phyloP scores from a whole-genome alignment of 441 rosid genomes.

The Jatropha multifida region DNA sequence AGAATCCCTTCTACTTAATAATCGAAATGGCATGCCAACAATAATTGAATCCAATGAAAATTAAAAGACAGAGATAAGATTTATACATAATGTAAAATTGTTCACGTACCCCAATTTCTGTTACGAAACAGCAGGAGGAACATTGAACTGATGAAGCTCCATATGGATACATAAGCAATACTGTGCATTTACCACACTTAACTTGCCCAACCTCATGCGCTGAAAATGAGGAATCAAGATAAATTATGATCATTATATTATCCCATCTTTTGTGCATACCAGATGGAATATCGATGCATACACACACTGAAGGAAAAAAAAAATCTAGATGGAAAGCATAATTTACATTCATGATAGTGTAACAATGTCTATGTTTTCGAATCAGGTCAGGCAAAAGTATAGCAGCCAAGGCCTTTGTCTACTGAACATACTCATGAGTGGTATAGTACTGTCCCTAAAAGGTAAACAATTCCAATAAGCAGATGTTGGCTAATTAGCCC shows the following conservation, averaged over 20 bases:
- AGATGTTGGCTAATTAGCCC: neutral
- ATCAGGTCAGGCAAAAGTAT: too few relatives aligned
- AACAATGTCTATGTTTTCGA: neutral
- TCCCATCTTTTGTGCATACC: neutral
- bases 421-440: neutral
- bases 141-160: constrained; percentile 83
- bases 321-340: neutral
- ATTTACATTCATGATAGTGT: neutral
- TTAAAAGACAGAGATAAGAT: neutral
- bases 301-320: neutral
- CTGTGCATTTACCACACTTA: constrained; percentile 50
- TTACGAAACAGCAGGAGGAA: constrained; percentile 65
- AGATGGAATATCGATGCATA: neutral
- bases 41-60: neutral
- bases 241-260: neutral
- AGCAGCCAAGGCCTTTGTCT: neutral
- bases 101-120: constrained; percentile 64
- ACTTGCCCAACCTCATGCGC: constrained; percentile 79
- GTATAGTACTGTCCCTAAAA: neutral
- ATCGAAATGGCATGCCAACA: neutral
- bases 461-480: neutral
- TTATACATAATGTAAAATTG: neutral
- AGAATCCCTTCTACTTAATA: neutral
- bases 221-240: constrained; percentile 30
- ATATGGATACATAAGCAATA: constrained; percentile 72